Conservation (phyloP, 306 rosid species). For the Luffa acutangula region DNA sequence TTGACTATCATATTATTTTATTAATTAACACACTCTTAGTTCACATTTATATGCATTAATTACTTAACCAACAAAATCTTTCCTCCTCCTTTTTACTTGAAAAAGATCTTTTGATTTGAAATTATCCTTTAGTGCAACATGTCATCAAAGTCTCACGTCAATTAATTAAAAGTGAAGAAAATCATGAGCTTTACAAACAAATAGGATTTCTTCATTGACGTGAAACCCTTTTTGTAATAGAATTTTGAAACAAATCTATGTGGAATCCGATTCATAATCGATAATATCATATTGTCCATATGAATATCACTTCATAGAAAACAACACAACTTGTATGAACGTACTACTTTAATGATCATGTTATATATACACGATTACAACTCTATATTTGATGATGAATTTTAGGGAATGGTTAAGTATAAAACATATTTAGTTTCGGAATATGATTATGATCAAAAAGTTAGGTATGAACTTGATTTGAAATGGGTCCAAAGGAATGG, state of each 20-base stretch:
- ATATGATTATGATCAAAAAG: neutral
- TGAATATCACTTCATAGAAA: no score
- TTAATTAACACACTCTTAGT: neutral
- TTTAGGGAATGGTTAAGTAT: neutral
- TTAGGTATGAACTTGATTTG: slow-evolving; percentile 2
- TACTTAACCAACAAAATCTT: neutral
- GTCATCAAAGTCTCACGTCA: neutral
- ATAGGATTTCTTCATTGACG: neutral
- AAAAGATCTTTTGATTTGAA: neutral
- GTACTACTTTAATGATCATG: no score
- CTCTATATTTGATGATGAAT: no score
- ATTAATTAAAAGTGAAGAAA: neutral
- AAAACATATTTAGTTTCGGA: neutral
- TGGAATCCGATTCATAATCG: no score
- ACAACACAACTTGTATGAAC: no score
- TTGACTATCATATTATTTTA: neutral
- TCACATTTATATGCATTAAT: neutral
- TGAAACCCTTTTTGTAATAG: neutral
- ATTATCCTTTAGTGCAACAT: neutral
- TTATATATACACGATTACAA: no score
- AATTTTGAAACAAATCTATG: no score
- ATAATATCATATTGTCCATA: no score
- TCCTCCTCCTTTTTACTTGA: neutral
- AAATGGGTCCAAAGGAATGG: neutral
- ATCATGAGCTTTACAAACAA: neutral